These are phyloP conservation scores for Saururus chinensis DNA, from an alignment of 164 flowering plant species.

Conservation along the genomic window DNA sequence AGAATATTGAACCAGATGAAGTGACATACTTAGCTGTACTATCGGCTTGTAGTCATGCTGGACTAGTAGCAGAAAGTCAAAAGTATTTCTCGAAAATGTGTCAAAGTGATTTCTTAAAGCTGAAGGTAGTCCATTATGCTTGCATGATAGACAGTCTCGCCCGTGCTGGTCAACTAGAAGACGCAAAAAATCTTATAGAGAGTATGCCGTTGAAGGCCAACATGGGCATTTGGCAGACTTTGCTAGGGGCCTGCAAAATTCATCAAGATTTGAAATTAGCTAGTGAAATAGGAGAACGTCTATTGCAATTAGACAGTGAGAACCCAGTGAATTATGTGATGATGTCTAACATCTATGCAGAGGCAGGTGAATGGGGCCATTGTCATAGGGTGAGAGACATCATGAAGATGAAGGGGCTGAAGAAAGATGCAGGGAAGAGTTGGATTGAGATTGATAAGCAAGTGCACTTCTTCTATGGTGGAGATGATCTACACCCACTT, in stretches of 20 bases:
- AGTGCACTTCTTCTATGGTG: conserved; percentile 54
- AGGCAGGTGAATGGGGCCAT: conserved; percentile 57
- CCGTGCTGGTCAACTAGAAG: conserved; percentile 56
- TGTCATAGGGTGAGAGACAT: conserved; percentile 38
- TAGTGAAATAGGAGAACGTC: conserved; percentile 49
- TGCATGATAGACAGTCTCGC: conserved; percentile 81
- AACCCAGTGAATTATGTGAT: conserved; percentile 69
- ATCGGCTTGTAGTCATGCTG: conserved; percentile 81
- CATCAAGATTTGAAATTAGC: conserved; percentile 58
- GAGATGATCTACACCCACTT: conserved; percentile 56
- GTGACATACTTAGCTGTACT: conserved; percentile 72
- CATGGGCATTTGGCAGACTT: conserved; percentile 69
- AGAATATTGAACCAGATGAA: conserved; percentile 44
- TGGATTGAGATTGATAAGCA: conserved; percentile 71
- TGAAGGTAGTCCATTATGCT: conserved; percentile 76
- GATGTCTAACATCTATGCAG: conserved; percentile 64
- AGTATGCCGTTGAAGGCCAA: conserved; percentile 53
- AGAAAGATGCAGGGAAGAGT: conserved; percentile 65
- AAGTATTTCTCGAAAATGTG: conserved; percentile 42
- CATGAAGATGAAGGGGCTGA: conserved; percentile 49
- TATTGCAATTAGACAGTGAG: conserved; percentile 44
- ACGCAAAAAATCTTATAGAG: conserved; percentile 52
- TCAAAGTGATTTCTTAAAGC: conserved; percentile 19
- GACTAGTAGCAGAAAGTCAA: conserved; percentile 47
- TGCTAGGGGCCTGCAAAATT: conserved; percentile 71